These are phyloP conservation scores for Beauveria caledonica DNA, from an alignment of 2,329 filamentous ascomycete genomes.

Conservation along the genomic window DNA sequence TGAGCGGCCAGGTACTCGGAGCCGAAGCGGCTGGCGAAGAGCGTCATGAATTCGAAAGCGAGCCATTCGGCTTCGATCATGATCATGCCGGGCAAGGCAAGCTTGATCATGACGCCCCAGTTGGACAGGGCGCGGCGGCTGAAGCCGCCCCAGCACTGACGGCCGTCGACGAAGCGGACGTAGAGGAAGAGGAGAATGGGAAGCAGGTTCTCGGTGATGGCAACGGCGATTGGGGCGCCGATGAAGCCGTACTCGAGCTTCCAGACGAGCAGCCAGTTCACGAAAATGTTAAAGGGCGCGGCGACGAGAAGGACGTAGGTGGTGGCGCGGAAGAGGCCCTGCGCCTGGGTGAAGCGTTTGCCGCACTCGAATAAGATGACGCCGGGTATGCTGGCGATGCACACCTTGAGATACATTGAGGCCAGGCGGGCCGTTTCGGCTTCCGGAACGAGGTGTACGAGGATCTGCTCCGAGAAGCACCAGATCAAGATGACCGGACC, in stretches of 20 bases:
- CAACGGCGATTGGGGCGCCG: conserved; percentile 74
- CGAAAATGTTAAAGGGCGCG: conserved; percentile 66
- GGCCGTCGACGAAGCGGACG: conserved; percentile 63
- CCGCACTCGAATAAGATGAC: conserved; percentile 70
- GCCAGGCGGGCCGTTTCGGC: conserved; percentile 59
- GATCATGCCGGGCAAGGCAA: conserved; percentile 80
- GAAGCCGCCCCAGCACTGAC: conserved; percentile 79
- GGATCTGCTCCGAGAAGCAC: conserved; percentile 57
- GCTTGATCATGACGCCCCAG: conserved; percentile 74
- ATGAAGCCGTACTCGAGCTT: conserved; percentile 60
- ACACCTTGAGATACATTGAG: conserved; percentile 62
- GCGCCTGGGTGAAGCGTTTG: conserved; percentile 75
- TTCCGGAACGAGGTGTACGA: conserved; percentile 39
- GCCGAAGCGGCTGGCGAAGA: conserved; percentile 73
- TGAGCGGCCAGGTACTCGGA: conserved; percentile 79
- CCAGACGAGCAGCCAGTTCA: conserved; percentile 78
- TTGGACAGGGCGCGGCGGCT: conserved; percentile 61
- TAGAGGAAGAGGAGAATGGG: conserved; percentile 72
- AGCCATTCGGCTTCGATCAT: conserved; percentile 95
- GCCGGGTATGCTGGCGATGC: conserved; percentile 66
- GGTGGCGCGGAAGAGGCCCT: conserved; percentile 71
- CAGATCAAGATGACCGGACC: conserved; percentile 66
- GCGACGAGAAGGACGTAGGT: conserved; percentile 70
- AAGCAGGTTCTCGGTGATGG: conserved; percentile 68
- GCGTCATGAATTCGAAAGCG: conserved; percentile 83